Conservation (phyloP, 768 basidiomycete species). For the Mycena alexandri region DNA sequence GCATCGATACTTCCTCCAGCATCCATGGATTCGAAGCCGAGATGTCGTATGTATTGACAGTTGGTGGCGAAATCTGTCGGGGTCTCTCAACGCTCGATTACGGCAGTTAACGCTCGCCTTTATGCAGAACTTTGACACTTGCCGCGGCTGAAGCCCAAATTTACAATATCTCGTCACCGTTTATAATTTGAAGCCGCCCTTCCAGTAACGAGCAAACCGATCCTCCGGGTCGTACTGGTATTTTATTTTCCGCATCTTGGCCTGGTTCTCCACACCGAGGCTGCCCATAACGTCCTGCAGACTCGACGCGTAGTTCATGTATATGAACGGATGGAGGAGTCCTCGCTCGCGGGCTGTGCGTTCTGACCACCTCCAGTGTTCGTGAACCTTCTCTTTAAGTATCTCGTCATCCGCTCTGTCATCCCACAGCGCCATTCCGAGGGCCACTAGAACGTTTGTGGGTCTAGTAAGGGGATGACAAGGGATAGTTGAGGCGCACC, state of each 20-base stretch:
- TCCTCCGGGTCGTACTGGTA: conserved; percentile 28
- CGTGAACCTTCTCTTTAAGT: conserved; percentile 27
- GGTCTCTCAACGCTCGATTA: too few species aligned
- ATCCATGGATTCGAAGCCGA: too few species aligned
- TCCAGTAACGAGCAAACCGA: conserved; percentile 24
- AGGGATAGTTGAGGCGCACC: conserved; percentile 13
- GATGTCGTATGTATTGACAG: too few species aligned
- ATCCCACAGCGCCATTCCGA: conserved; percentile 33
- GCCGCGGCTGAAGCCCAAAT: neutral
- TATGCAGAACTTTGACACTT: too few species aligned
- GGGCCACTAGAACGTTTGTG: conserved; percentile 24
- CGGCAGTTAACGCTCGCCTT: too few species aligned
- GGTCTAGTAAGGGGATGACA: neutral
- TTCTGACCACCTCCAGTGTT: conserved; percentile 27
- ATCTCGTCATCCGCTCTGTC: conserved; percentile 35
- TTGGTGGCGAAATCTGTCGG: too few species aligned
- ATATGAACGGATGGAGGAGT: conserved; percentile 35
- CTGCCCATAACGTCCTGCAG: conserved; percentile 33
- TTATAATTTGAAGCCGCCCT: conserved; percentile 36
- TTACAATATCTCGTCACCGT: neutral
- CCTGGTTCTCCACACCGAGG: conserved; percentile 23
- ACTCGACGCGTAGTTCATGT: conserved; percentile 35
- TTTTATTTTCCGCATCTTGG: conserved; percentile 15
- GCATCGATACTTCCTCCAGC: too few species aligned
- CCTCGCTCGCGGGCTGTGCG: conserved; percentile 23